phyloP scores from a whole-genome alignment of 306 rosid species.

The Hippophae rhamnoides region DNA sequence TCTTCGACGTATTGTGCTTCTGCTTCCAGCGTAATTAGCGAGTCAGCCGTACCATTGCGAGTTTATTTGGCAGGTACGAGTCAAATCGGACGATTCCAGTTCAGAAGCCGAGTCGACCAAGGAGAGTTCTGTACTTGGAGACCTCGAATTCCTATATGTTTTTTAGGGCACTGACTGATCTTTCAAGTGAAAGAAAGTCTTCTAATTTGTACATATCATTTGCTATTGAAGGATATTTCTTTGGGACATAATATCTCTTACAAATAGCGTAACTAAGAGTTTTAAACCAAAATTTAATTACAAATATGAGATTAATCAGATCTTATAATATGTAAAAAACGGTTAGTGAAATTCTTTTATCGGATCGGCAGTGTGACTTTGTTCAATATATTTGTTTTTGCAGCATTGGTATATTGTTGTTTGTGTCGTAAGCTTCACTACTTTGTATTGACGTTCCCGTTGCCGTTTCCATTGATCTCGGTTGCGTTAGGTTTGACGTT shows the following conservation, averaged over 20 bases:
- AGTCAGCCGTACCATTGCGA: background rate
- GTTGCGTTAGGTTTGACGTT: too few relatives aligned
- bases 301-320: too few relatives aligned
- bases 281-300: too few relatives aligned
- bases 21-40: background rate
- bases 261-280: too few relatives aligned
- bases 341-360: too few relatives aligned
- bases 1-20: background rate
- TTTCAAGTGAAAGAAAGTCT: conserved; percentile 18
- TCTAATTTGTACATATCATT: conserved; percentile 44
- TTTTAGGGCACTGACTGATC: background rate
- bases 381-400: too few relatives aligned
- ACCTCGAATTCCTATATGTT: background rate
- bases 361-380: too few relatives aligned
- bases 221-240: conserved; percentile 42
- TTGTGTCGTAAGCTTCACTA: too few relatives aligned
- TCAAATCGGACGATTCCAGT: conserved; percentile 4
- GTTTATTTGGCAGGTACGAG: conserved; percentile 8
- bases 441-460: too few relatives aligned
- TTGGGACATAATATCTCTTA: background rate
- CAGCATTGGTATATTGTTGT: too few relatives aligned
- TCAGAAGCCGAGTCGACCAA: background rate
- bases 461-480: too few relatives aligned
- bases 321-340: too few relatives aligned
- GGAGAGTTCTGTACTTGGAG: conserved; percentile 3